phyloP scores from a whole-genome alignment of 768 basidiomycete species.

The Harrya chromipes region DNA sequence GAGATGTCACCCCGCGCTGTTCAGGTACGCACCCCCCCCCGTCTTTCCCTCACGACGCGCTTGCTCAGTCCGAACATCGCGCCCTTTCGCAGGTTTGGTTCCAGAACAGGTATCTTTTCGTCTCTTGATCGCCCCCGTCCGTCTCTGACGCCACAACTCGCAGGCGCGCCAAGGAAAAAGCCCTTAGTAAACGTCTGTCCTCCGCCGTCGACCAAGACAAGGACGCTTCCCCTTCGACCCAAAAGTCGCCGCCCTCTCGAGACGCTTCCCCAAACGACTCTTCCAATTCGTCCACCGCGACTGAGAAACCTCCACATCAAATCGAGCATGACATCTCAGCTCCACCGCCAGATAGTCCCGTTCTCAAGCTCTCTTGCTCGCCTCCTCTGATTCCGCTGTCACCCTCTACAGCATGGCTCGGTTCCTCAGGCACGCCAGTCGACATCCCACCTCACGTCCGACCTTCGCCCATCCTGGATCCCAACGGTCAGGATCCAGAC shows the following conservation, averaged over 20 bases:
- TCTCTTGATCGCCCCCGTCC: slow-evolving; percentile 4
- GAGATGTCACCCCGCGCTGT: slow-evolving; percentile 95
- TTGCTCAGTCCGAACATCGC: no score
- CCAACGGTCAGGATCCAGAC: slow-evolving; percentile 28
- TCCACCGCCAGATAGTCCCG: slow-evolving; percentile 5
- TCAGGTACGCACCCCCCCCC: slow-evolving; percentile 62
- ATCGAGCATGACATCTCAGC: slow-evolving; percentile 13
- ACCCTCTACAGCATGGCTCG: slow-evolving; percentile 26
- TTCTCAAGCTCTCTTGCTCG: slow-evolving; percentile 24
- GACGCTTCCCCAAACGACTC: slow-evolving; percentile 32
- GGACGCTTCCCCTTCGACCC: not conserved
- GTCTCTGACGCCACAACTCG: slow-evolving; percentile 8
- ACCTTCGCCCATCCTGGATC: slow-evolving; percentile 19
- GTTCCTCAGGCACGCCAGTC: slow-evolving; percentile 33
- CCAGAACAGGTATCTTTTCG: slow-evolving; percentile 65
- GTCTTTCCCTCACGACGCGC: slow-evolving; percentile 8
- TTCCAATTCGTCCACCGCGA: slow-evolving; percentile 36
- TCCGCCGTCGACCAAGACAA: slow-evolving; percentile 19
- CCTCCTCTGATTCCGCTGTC: slow-evolving; percentile 14
- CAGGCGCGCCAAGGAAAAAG: slow-evolving; percentile 86
- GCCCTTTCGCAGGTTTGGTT: slow-evolving; percentile 72
- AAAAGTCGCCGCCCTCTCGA: slow-evolving; percentile 12
- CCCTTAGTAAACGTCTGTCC: slow-evolving; percentile 49
- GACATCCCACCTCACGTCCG: slow-evolving; percentile 25
- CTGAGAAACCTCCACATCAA: slow-evolving; percentile 35